These are phyloP conservation scores for Apostasia shenzhenica DNA, from an alignment of 106 monocot genomes.

Conservation along the genomic window DNA sequence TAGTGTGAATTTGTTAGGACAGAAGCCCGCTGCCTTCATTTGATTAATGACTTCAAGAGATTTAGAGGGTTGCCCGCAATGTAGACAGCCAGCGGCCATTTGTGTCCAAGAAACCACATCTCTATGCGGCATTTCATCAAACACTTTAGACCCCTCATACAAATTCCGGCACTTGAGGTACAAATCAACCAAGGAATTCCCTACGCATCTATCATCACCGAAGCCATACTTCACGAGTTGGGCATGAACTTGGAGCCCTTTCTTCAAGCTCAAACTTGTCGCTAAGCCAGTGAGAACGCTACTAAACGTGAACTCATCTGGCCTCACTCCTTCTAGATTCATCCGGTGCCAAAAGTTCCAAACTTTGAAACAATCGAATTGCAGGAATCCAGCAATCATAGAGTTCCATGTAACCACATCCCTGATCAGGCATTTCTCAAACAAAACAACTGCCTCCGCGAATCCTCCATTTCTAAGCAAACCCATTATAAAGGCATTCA, in stretches of 20 bases:
- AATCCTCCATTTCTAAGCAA: slow-evolving; percentile 28
- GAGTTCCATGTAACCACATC: slow-evolving; percentile 82
- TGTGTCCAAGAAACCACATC: slow-evolving; percentile 85
- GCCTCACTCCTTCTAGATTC: slow-evolving; percentile 33
- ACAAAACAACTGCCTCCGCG: slow-evolving; percentile 39
- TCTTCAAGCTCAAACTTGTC: slow-evolving; percentile 12
- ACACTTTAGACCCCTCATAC: slow-evolving; percentile 26
- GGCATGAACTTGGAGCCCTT: slow-evolving; percentile 46
- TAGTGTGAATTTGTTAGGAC: slow-evolving; percentile 69
- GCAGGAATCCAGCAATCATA: slow-evolving; percentile 55
- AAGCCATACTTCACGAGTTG: slow-evolving; percentile 55
- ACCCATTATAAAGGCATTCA: slow-evolving; percentile 59
- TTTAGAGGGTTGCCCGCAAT: slow-evolving; percentile 39
- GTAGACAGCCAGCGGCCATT: slow-evolving; percentile 52
- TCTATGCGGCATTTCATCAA: slow-evolving; percentile 37
- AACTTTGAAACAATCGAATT: slow-evolving; percentile 22
- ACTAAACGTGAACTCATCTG: slow-evolving; percentile 72
- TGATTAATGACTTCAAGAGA: slow-evolving; percentile 30
- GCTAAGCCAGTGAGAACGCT: slow-evolving; percentile 60
- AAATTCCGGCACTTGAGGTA: slow-evolving; percentile 48
- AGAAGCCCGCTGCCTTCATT: slow-evolving; percentile 49
- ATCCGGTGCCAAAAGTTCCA: slow-evolving; percentile 67
- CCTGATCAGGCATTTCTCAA: slow-evolving; percentile 28
- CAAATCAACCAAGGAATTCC: slow-evolving; percentile 65
- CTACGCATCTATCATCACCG: slow-evolving; percentile 42